phyloP scores from a whole-genome alignment of 73 alveolate species.

The Blepharisma japonicum region DNA sequence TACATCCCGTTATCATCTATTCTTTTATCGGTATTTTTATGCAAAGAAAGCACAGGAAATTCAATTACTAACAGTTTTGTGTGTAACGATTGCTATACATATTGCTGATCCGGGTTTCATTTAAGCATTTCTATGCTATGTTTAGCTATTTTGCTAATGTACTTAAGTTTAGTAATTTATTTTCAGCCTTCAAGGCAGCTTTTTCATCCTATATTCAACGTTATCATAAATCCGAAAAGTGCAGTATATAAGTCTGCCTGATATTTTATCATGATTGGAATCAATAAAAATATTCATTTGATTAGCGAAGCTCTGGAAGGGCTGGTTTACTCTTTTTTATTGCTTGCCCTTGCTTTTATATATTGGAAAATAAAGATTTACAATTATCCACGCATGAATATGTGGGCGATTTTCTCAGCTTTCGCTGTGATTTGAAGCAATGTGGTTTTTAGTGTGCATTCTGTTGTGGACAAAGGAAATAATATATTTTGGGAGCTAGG shows the following conservation, averaged over 20 bases:
- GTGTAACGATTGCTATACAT: conserved; percentile 14
- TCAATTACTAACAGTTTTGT: neutral
- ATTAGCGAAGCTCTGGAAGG: neutral
- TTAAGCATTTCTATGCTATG: neutral
- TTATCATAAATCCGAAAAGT: no score
- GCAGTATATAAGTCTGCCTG: neutral
- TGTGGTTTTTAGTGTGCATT: no score
- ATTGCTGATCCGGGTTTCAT: conserved; percentile 15
- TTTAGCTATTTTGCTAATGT: neutral
- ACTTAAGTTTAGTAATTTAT: neutral
- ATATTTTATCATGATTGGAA: neutral
- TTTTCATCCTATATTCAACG: no score
- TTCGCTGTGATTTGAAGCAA: no score
- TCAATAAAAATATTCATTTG: neutral
- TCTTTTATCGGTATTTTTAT: neutral
- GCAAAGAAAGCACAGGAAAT: conserved; percentile 17
- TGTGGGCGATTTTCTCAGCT: neutral
- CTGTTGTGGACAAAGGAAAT: no score
- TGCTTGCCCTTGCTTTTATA: neutral
- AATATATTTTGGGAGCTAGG: no score
- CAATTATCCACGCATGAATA: neutral
- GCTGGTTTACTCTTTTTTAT: neutral
- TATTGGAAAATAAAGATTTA: neutral
- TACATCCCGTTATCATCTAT: neutral
- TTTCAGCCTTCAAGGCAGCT: conserved; percentile 4